Base-by-base conservation (phyloP, 164 flowering plant genomes). In the Dillenia turbinata region DNA sequence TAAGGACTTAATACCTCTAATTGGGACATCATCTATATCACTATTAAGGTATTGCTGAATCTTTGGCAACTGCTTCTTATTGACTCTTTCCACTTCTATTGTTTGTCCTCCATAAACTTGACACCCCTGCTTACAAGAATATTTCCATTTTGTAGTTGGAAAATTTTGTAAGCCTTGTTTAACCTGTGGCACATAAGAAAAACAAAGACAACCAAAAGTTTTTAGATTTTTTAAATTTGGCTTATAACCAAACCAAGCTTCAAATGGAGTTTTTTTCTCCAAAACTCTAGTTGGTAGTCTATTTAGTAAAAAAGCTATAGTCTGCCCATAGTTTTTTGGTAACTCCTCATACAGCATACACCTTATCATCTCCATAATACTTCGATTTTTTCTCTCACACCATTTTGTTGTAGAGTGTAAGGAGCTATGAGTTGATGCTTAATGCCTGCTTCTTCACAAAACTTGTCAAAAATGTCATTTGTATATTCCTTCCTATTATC, bases 371-470 rank as follows among this genome's bases (percentile, higher is more conserved):
- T 51, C 54, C 15, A 51, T 51, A 51, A 51, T 51, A n/a, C n/a
- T n/a, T n/a, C n/a, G n/a, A n/a, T n/a, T n/a, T n/a, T n/a, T n/a
- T n/a, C n/a, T n/a, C n/a, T n/a, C n/a, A 51, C 54, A 51, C 15
- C 54, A n/a, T 51, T 51, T n/a, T 51, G 54, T n/a, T 51, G 16
- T 51, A n/a, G 15, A 16, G 54, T 9, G 16, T 51, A 51, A 7
- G 54, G 54, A 9, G 49, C 49, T 47, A 12, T 47, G 12, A 47
- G 54, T 51, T 51, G 54, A 16, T 51, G 54, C n/a, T 51, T 16
- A 51, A 51, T n/a, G n/a, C 54, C 54, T 9, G 9, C 54, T 51
- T 51, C 54, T 51, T 51, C 54, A 51, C 54, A 51, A n/a, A 51
- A 51, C 54, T 51, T 10, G n/a, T 51, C 16, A n/a, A 51, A 51